phyloP scores from a whole-genome alignment of 2,329 filamentous ascomycete species.

The Aaosphaeria pasadenensis region DNA sequence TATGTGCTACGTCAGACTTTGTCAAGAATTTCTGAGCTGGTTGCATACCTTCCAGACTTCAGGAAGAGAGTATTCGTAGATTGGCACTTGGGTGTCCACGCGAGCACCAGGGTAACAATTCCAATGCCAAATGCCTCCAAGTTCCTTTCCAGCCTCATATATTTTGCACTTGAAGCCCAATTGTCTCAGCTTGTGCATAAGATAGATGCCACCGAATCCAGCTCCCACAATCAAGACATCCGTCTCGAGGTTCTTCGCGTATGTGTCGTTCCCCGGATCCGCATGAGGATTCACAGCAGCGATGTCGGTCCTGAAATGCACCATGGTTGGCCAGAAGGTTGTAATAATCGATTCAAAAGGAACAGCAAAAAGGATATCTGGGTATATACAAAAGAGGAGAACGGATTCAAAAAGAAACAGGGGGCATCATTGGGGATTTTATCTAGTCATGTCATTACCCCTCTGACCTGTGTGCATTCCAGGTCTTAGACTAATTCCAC shows the following conservation, averaged over 20 bases:
- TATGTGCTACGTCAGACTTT: conserved; percentile 13
- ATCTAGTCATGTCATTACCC: too few species aligned
- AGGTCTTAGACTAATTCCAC: too few species aligned
- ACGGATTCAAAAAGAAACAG: too few species aligned
- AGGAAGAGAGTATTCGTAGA: conserved; percentile 48
- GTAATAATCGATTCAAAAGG: not conserved
- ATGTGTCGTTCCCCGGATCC: conserved; percentile 22
- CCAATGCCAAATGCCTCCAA: conserved; percentile 47
- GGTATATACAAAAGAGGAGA: too few species aligned
- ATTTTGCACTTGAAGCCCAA: conserved; percentile 40
- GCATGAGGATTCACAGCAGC: conserved; percentile 19
- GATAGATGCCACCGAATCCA: conserved; percentile 42
- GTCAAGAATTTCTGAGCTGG: not conserved
- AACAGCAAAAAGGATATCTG: too few species aligned
- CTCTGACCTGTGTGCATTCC: too few species aligned
- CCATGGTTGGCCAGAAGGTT: conserved; percentile 14
- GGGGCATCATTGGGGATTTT: too few species aligned
- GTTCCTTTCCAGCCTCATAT: conserved; percentile 38
- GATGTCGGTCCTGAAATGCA: conserved; percentile 31
- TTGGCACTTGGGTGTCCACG: conserved; percentile 47
- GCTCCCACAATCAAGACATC: conserved; percentile 40
- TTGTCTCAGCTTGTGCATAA: conserved; percentile 42
- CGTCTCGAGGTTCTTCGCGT: conserved; percentile 33
- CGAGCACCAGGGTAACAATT: conserved; percentile 46
- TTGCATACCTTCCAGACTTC: conserved; percentile 43